A percentile compares a stretch with the other conserved stretches of the same genome.
Evolutionary conservation across 306 rosid genomes (phyloP).

Genomic region (Vicia villosa): DNA sequence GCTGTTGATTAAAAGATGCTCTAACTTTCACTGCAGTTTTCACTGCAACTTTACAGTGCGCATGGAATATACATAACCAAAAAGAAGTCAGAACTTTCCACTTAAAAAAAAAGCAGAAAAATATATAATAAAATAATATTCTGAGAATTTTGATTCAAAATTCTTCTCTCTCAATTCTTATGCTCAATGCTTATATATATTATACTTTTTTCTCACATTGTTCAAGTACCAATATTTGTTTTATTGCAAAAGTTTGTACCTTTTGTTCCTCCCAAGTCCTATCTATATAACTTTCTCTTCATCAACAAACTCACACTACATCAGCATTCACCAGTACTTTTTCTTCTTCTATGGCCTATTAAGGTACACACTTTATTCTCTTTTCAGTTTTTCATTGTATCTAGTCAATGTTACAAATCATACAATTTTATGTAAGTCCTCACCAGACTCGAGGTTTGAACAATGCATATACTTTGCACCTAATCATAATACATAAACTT

Average conservation of each 20-base stretch:
- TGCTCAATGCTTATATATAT: slow-evolving; percentile 53
- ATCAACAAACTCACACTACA: slow-evolving; percentile 48
- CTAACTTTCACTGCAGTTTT: slow-evolving; percentile 46
- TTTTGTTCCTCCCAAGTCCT: slow-evolving; percentile 49
- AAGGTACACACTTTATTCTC: slow-evolving; percentile 54
- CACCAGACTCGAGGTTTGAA: neutral
- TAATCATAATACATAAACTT: neutral
- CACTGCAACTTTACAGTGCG: slow-evolving; percentile 81
- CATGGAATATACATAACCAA: slow-evolving; percentile 77
- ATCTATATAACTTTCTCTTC: slow-evolving; percentile 55
- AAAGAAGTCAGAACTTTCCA: slow-evolving; percentile 83
- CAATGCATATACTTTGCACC: neutral
- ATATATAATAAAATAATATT: slow-evolving; percentile 30
- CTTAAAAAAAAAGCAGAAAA: slow-evolving; percentile 38
- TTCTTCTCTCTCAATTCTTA: slow-evolving; percentile 59
- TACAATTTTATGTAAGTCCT: too few relatives aligned
- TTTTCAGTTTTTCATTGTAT: slow-evolving; percentile 30
- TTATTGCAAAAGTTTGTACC: slow-evolving; percentile 42
- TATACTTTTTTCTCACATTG: slow-evolving; percentile 42
- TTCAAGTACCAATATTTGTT: slow-evolving; percentile 63
- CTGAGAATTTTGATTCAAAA: slow-evolving; percentile 43
- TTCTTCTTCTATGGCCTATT: slow-evolving; percentile 51
- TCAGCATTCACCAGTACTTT: slow-evolving; percentile 17
- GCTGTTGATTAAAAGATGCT: slow-evolving; percentile 55
- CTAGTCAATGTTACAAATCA: slow-evolving; percentile 21